A percentile compares a stretch with the other conserved stretches of the same genome.
Evolutionary conservation across 192 early-diverging fungal genomes (phyloP).

Genomic region (Piromyces sp.): DNA sequence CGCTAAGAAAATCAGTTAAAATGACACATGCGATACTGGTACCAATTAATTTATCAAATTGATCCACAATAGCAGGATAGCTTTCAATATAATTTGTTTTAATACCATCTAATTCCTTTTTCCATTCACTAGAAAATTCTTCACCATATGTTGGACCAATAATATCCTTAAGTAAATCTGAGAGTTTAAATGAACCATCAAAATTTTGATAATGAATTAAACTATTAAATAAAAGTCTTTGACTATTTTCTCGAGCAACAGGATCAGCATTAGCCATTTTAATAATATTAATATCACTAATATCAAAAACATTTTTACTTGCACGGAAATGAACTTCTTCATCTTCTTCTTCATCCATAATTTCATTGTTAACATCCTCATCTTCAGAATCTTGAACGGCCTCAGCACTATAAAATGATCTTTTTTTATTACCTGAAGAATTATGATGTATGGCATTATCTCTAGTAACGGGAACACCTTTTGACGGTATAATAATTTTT

Average conservation of each 20-base stretch:
- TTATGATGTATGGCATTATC: slow-evolving; percentile 15
- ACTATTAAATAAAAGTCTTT: neutral
- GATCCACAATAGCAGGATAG: neutral
- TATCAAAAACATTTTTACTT: neutral
- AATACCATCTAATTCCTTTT: neutral
- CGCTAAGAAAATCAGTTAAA: neutral
- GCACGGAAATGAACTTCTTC: neutral
- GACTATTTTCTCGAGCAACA: neutral
- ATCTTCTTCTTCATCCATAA: slow-evolving; percentile 1
- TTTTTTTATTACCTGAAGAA: neutral
- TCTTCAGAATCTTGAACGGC: slow-evolving; percentile 1
- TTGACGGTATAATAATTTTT: neutral
- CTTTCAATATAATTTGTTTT: neutral
- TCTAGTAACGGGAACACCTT: neutral
- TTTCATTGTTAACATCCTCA: neutral
- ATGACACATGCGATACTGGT: neutral
- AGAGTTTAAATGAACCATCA: neutral
- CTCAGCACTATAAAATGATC: neutral
- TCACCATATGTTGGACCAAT: neutral
- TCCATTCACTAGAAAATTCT: neutral
- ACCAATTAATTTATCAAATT: neutral
- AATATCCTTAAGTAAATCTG: neutral
- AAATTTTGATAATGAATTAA: neutral
- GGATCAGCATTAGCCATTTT: neutral
- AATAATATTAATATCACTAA: neutral